Base-by-base conservation (phyloP, 495 filamentous ascomycete species). In the Chaetomium tenue region DNA sequence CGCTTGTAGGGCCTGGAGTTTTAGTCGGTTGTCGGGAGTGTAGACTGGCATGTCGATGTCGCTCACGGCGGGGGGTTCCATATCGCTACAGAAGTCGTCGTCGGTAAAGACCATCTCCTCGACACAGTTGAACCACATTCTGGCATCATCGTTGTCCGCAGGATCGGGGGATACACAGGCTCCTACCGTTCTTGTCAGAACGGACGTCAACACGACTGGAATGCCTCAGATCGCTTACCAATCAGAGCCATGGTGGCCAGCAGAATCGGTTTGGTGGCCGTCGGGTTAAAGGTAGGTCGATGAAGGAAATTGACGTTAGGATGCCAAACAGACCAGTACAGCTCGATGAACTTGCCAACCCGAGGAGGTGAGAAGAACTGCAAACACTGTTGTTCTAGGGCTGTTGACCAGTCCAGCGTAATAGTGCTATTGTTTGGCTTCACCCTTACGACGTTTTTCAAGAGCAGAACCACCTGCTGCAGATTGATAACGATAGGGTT, bases 51-150 rank as follows among this genome's bases (percentile, higher is more conserved):
- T 39, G 5, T 56, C 13, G 2, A 28, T 47, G 23, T 72, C 72
- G 6, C 4, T 26, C n/a, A 11, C 15, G 2, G 47, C 33, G 9
- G 56, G 22, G 11, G 70, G 63, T 16, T 74, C 72, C 2, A 65
- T 65, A 53, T 74, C 72, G 22, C 68, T 67, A 61, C 72, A 71
- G 50, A 74, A 74, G 54, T 74, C 72, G 30, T 67, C 66, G 47
- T 74, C 72, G 13, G 66, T 66, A 33, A 74, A 74, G 11, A 70
- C 72, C 70, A 74, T 72, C 58, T 74, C 72, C 23, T 74, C 72
- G 28, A 74, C 72, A 37, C 68, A 72, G 65, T 72, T 72, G 47
- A 74, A 68, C 72, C 70, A 74, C 61, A 68, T 61, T 22, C 44
- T 62, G 15, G 72, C 72, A 12, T 74, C 72, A n/a, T 66, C 64